Percentiles rank a stretch among this genome's conserved stretches.
Conservation (phyloP, 1,139 yeast genomes). For the Meyerozyma carpophila region DNA sequence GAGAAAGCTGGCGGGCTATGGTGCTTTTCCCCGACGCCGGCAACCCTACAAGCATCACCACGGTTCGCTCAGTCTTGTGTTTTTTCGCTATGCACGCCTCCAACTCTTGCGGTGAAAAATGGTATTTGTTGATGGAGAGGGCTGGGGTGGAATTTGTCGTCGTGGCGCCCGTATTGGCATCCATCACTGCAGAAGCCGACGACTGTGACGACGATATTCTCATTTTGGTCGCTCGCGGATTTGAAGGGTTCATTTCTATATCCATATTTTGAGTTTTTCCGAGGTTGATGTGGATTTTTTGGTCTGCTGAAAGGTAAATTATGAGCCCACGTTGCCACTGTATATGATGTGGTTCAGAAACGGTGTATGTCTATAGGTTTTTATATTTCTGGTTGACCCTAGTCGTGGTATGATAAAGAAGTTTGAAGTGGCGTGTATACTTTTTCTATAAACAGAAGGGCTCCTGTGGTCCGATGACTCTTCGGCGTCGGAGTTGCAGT, state of each 20-base stretch:
- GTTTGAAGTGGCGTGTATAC: background rate
- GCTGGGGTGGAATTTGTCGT: background rate
- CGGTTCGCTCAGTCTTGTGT: constrained; percentile 7
- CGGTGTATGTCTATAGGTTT: background rate
- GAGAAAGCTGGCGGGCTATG: constrained; percentile 46
- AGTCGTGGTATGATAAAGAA: no score
- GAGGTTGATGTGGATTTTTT: background rate
- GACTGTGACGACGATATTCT: background rate
- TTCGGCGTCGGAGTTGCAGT: constrained; percentile 3
- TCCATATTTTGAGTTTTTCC: background rate
- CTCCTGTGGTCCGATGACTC: constrained; percentile 1
- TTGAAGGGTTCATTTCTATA: background rate
- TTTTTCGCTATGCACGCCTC: constrained; percentile 4
- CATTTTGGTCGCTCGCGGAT: background rate
- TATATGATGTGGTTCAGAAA: background rate
- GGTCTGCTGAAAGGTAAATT: background rate
- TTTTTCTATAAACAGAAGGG: background rate
- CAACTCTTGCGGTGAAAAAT: constrained; percentile 6
- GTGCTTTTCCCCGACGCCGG: constrained; percentile 75
- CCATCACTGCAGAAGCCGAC: background rate
- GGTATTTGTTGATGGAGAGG: background rate
- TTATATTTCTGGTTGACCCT: background rate
- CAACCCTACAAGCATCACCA: constrained; percentile 54
- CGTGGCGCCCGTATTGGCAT: background rate
- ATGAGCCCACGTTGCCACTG: background rate